A percentile compares a stretch with the other conserved stretches of the same genome.
Evolutionary conservation across 345 rosid species (phyloP).

Genomic region (Citrus medica): DNA sequence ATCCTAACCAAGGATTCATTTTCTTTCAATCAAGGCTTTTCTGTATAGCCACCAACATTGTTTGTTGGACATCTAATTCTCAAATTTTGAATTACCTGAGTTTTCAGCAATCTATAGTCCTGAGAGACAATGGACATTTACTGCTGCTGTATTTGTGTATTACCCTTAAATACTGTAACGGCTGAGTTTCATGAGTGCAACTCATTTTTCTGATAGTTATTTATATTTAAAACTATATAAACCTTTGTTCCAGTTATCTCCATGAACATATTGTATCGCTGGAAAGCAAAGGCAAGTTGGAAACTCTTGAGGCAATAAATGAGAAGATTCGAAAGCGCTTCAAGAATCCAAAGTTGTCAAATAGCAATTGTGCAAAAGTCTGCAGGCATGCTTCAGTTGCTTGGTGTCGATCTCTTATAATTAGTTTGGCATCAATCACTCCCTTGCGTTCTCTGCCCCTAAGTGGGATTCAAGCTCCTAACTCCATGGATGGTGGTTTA

Average conservation of each 20-base stretch:
- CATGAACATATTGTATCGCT: slow-evolving; percentile 58
- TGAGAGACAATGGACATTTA: neutral
- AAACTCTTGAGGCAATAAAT: slow-evolving; percentile 76
- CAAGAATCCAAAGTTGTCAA: slow-evolving; percentile 85
- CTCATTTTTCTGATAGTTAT: neutral
- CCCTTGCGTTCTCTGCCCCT: slow-evolving; percentile 46
- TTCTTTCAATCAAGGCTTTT: neutral
- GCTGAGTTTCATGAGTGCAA: neutral
- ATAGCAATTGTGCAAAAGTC: slow-evolving; percentile 74
- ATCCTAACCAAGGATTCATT: neutral
- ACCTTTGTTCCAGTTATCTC: slow-evolving; percentile 53
- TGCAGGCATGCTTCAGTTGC: slow-evolving; percentile 91
- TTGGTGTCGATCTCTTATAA: slow-evolving; percentile 81
- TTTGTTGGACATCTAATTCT: neutral
- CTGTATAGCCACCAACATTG: neutral
- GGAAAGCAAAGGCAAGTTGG: slow-evolving; percentile 74
- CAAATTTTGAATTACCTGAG: neutral
- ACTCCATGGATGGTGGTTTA: slow-evolving; percentile 31
- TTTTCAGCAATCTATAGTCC: neutral
- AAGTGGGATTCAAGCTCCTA: slow-evolving; percentile 38
- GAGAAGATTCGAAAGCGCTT: slow-evolving; percentile 90
- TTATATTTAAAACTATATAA: slow-evolving; percentile 5
- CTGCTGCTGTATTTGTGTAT: neutral
- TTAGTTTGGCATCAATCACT: slow-evolving; percentile 73
- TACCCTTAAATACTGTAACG: neutral